These are phyloP conservation scores for Paecilomyces sp. DNA, from an alignment of 2,329 filamentous ascomycete genomes.

Conservation along the genomic window DNA sequence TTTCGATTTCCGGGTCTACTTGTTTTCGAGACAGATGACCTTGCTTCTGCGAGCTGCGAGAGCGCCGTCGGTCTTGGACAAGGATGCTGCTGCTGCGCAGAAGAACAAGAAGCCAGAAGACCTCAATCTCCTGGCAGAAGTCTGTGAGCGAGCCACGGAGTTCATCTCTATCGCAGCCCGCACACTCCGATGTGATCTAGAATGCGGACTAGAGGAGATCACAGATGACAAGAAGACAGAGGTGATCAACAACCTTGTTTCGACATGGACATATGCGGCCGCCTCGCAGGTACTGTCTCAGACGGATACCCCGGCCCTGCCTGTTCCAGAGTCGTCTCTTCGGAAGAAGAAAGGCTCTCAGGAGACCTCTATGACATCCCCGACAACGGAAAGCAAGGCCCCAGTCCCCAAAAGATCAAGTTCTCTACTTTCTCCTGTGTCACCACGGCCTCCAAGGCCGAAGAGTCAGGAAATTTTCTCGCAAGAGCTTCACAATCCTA, in stretches of 20 bases:
- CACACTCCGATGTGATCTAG: slow-evolving; percentile 71
- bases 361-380: slow-evolving; percentile 12
- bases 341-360: slow-evolving; percentile 18
- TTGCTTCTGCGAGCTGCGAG: slow-evolving; percentile 79
- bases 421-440: slow-evolving; percentile 21
- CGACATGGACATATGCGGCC: slow-evolving; percentile 40
- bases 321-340: slow-evolving; percentile 29
- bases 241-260: slow-evolving; percentile 41
- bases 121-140: slow-evolving; percentile 71
- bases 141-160: slow-evolving; percentile 72
- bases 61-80: slow-evolving; percentile 28
- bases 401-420: slow-evolving; percentile 33
- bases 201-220: slow-evolving; percentile 49
- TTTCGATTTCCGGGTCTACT: slow-evolving; percentile 90
- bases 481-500: slow-evolving; percentile 19
- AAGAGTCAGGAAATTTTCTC: slow-evolving; percentile 22
- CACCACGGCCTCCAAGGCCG: slow-evolving; percentile 14
- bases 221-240: slow-evolving; percentile 22
- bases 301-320: slow-evolving; percentile 29
- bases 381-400: slow-evolving; percentile 15
- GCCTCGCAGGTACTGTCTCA: slow-evolving; percentile 37
- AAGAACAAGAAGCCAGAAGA: slow-evolving; percentile 62
- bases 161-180: slow-evolving; percentile 78
- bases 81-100: slow-evolving; percentile 21
- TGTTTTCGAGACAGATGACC: slow-evolving; percentile 82